A percentile compares a stretch with the other conserved stretches of the same genome.
These are phyloP conservation scores for Boletus huronensis DNA, from an alignment of 768 basidiomycete species.

Conservation along the genomic window DNA sequence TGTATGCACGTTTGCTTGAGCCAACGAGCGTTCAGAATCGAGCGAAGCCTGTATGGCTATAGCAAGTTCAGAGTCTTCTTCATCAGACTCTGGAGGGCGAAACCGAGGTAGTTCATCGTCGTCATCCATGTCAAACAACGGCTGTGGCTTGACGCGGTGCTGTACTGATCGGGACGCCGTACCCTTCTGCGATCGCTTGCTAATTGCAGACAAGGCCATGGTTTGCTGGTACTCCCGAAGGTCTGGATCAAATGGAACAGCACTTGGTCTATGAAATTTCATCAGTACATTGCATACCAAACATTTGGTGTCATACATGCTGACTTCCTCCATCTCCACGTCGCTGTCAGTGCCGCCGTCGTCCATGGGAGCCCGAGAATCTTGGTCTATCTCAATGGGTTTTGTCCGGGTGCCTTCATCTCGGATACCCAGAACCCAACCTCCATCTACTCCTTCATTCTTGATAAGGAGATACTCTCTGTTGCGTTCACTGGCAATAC, in stretches of 20 bases:
- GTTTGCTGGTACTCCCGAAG: slow-evolving; percentile 57
- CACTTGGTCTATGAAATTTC: slow-evolving; percentile 27
- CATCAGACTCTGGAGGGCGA: slow-evolving; percentile 30
- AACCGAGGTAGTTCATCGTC: slow-evolving; percentile 38
- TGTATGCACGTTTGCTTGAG: background rate
- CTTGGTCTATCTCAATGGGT: slow-evolving; percentile 82
- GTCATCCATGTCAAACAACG: slow-evolving; percentile 54
- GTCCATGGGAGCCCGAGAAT: slow-evolving; percentile 37
- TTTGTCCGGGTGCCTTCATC: slow-evolving; percentile 82
- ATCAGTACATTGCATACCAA: slow-evolving; percentile 6
- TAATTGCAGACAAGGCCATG: slow-evolving; percentile 60
- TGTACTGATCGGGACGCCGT: slow-evolving; percentile 25
- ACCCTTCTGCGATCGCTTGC: slow-evolving; percentile 41
- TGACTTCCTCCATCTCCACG: slow-evolving; percentile 79
- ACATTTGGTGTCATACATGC: slow-evolving; percentile 47
- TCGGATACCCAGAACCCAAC: slow-evolving; percentile 91
- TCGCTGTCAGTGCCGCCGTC: slow-evolving; percentile 48
- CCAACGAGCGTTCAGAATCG: slow-evolving; percentile 26
- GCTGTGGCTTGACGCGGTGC: slow-evolving; percentile 37
- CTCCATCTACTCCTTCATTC: slow-evolving; percentile 81
- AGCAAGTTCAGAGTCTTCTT: slow-evolving; percentile 55
- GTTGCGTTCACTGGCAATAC: slow-evolving; percentile 94
- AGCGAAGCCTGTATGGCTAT: slow-evolving; percentile 63
- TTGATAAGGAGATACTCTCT: slow-evolving; percentile 93
- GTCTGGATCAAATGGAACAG: slow-evolving; percentile 51